Conservation (phyloP, 331 rosid genomes). For the Erythrophleum ivorense region DNA sequence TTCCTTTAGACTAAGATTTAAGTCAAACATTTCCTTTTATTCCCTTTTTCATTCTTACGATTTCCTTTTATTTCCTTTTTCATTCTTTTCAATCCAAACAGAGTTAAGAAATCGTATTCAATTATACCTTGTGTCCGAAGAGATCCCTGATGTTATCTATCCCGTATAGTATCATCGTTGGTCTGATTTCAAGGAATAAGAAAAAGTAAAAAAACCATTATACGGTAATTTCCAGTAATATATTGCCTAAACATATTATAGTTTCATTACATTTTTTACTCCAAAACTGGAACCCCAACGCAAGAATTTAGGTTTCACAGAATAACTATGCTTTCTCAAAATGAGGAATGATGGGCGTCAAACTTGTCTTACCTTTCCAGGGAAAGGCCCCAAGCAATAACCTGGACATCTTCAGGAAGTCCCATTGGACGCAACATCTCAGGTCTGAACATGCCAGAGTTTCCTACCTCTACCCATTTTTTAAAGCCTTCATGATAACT, state of each 20-base stretch:
- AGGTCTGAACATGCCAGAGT: constrained; percentile 97
- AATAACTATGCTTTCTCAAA: not conserved
- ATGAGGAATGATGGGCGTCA: not conserved
- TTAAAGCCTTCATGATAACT: constrained; percentile 91
- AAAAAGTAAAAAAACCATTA: constrained; percentile 4
- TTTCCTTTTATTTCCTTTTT: too few species aligned
- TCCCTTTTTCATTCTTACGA: not conserved
- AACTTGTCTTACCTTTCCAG: constrained; percentile 74
- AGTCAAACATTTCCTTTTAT: not conserved
- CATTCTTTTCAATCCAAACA: not conserved
- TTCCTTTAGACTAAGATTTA: not conserved
- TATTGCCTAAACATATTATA: not conserved
- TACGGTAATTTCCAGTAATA: not conserved
- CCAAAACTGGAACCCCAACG: not conserved
- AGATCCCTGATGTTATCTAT: constrained; percentile 93
- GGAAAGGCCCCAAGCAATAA: constrained; percentile 95
- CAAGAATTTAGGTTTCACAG: constrained; percentile 8
- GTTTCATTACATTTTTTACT: constrained; percentile 8
- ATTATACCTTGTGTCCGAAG: constrained; percentile 83
- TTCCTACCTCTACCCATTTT: constrained; percentile 94
- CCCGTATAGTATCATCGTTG: constrained; percentile 87
- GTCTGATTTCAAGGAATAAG: constrained; percentile 55
- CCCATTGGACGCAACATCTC: constrained; percentile 99
- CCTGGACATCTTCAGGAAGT: constrained; percentile 94
- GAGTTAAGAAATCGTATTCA: not conserved